A percentile compares a stretch with the other conserved stretches of the same genome.
Evolutionary conservation across 441 rosid species (phyloP).

Genomic region (Jatropha multifida): DNA sequence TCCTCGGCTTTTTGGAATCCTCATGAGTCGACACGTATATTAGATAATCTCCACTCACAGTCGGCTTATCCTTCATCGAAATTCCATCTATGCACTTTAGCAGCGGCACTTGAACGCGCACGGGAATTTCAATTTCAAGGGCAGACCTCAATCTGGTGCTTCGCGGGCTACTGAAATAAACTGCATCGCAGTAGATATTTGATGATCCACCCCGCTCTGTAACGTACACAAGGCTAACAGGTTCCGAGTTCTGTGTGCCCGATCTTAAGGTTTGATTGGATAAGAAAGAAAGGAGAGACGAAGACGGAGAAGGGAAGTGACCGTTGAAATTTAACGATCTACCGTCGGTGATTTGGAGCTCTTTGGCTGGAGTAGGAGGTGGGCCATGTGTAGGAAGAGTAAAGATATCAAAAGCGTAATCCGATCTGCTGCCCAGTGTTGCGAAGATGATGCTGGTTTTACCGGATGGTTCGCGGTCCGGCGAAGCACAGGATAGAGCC

Average conservation of each 20-base stretch:
- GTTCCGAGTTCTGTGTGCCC: constrained; percentile 21
- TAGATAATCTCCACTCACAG: constrained; percentile 49
- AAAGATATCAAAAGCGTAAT: constrained; percentile 71
- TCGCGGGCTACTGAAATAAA: constrained; percentile 25
- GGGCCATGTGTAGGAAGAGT: constrained; percentile 43
- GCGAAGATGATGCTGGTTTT: constrained; percentile 57
- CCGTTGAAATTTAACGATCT: constrained; percentile 78
- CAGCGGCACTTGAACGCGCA: constrained; percentile 56
- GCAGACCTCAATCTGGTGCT: constrained; percentile 36
- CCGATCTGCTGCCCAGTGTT: constrained; percentile 59
- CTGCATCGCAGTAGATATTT: constrained; percentile 58
- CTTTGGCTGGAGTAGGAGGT: constrained; percentile 39
- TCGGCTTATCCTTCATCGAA: constrained; percentile 80
- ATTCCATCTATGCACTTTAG: constrained; percentile 37
- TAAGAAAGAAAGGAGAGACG: constrained; percentile 41
- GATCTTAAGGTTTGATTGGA: constrained; percentile 31
- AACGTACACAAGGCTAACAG: constrained; percentile 60
- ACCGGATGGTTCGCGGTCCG: constrained; percentile 16
- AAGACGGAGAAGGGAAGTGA: constrained; percentile 54
- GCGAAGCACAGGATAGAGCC: constrained; percentile 11
- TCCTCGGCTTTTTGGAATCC: constrained; percentile 57
- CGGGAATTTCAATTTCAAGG: constrained; percentile 40
- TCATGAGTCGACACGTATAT: constrained; percentile 84
- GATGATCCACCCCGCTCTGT: constrained; percentile 67
- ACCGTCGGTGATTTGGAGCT: constrained; percentile 69